These are phyloP conservation scores for Saccharomyces hybrid DNA, from an alignment of 1,139 yeast species.

Conservation along the genomic window DNA sequence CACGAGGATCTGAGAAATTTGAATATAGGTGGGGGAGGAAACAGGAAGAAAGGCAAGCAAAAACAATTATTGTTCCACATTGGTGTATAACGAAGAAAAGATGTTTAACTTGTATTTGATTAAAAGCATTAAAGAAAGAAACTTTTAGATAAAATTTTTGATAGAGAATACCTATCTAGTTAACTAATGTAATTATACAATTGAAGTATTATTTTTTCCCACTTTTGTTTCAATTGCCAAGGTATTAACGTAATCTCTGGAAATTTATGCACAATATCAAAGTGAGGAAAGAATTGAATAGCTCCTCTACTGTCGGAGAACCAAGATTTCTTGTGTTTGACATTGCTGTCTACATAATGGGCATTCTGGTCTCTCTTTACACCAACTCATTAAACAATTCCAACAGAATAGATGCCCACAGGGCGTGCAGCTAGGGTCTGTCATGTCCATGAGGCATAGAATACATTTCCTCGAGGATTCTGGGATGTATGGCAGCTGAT, in stretches of 20 bases:
- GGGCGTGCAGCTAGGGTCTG: conserved; percentile 73
- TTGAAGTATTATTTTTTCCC: not conserved
- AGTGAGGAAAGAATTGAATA: not conserved
- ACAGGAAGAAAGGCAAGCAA: conserved; percentile 36
- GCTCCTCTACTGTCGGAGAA: conserved; percentile 39
- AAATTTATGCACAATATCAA: not conserved
- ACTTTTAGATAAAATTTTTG: not conserved
- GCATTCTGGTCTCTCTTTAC: conserved; percentile 80
- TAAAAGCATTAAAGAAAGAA: not conserved
- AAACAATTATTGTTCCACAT: conserved; percentile 42
- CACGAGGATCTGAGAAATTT: conserved; percentile 8
- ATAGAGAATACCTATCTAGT: conserved; percentile 4
- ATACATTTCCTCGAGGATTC: conserved; percentile 68
- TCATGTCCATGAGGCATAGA: conserved; percentile 74
- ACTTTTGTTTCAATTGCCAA: not conserved
- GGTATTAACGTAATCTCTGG: not conserved
- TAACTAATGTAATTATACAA: conserved; percentile 1
- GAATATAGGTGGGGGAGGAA: conserved; percentile 9
- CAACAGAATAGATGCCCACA: conserved; percentile 96
- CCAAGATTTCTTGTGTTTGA: conserved; percentile 65
- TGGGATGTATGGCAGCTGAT: conserved; percentile 60
- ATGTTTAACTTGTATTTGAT: not conserved
- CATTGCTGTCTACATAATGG: conserved; percentile 82
- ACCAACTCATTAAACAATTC: conserved; percentile 87
- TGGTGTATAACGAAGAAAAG: conserved; percentile 28